Evolutionary conservation across 352 stramenopile genomes (phyloP).

Genomic region (Phytophthora nicotianae): DNA sequence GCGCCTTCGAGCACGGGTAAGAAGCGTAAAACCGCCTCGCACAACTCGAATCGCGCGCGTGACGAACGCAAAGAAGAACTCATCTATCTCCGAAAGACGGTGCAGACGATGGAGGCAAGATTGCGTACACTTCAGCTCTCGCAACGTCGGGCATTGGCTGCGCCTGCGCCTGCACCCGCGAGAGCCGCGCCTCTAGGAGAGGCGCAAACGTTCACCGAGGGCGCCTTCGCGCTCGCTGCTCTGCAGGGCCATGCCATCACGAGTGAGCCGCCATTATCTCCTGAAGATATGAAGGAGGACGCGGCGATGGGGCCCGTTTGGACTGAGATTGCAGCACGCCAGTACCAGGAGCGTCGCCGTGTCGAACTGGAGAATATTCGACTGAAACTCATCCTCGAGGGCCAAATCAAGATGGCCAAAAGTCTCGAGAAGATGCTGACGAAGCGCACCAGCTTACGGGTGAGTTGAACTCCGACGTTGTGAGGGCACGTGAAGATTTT

Average conservation of each 20-base stretch:
- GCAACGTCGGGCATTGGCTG: slow-evolving; percentile 29
- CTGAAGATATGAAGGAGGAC: slow-evolving; percentile 34
- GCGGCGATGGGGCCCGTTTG: slow-evolving; percentile 50
- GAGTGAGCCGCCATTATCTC: slow-evolving; percentile 16
- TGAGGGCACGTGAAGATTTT: slow-evolving; percentile 11
- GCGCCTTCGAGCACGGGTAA: slow-evolving; percentile 25
- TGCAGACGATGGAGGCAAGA: slow-evolving; percentile 54
- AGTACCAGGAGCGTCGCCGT: slow-evolving; percentile 54
- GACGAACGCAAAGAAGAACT: slow-evolving; percentile 73
- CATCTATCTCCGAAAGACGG: slow-evolving; percentile 65
- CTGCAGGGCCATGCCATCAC: slow-evolving; percentile 24
- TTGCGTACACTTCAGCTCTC: slow-evolving; percentile 44
- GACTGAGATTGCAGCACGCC: slow-evolving; percentile 55
- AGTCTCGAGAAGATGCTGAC: slow-evolving; percentile 60
- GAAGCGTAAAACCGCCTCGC: slow-evolving; percentile 51
- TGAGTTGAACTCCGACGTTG: slow-evolving; percentile 14
- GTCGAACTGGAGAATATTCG: slow-evolving; percentile 66
- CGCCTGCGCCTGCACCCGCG: slow-evolving; percentile 22
- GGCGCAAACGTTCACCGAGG: slow-evolving; percentile 26
- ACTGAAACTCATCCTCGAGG: slow-evolving; percentile 52
- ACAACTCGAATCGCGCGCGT: slow-evolving; percentile 63
- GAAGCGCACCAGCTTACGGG: slow-evolving; percentile 52
- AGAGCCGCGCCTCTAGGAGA: slow-evolving; percentile 17
- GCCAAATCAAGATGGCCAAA: slow-evolving; percentile 59
- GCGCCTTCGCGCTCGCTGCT: slow-evolving; percentile 27